Evolutionary conservation across 179 eudicot genomes (phyloP).

Genomic region (Spinacia oleracea): DNA sequence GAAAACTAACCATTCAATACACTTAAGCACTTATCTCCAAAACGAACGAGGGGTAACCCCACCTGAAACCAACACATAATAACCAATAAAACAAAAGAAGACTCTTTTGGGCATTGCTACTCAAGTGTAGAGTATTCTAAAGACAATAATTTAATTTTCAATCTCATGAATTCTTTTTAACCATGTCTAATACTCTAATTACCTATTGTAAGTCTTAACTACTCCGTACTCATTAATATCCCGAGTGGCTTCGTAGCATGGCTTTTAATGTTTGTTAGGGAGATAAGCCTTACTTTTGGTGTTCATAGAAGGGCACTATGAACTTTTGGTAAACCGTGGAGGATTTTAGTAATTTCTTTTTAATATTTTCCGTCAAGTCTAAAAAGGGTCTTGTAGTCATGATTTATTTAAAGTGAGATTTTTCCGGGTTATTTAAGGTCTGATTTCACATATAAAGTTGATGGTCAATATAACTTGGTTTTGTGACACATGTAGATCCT

Average conservation of each 20-base stretch:
- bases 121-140: background rate
- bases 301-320: background rate
- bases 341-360: background rate
- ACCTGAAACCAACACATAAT: background rate
- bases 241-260: background rate
- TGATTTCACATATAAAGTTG: background rate
- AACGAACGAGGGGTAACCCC: background rate
- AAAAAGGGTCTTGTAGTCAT: background rate
- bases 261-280: background rate
- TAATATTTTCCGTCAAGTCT: background rate
- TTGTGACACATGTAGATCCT: background rate
- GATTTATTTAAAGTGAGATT: background rate
- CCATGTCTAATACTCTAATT: too few relatives aligned
- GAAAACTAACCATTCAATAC: background rate
- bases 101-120: background rate
- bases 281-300: background rate
- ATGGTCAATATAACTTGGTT: background rate
- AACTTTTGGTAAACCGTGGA: background rate
- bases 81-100: too few relatives aligned
- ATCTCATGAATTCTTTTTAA: too few relatives aligned
- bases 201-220: too few relatives aligned
- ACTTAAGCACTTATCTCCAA: background rate
- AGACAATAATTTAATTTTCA: too few relatives aligned
- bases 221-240: background rate
- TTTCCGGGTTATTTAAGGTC: background rate